phyloP scores from a whole-genome alignment of 169 alveolate species.

The Blepharisma undulans region DNA sequence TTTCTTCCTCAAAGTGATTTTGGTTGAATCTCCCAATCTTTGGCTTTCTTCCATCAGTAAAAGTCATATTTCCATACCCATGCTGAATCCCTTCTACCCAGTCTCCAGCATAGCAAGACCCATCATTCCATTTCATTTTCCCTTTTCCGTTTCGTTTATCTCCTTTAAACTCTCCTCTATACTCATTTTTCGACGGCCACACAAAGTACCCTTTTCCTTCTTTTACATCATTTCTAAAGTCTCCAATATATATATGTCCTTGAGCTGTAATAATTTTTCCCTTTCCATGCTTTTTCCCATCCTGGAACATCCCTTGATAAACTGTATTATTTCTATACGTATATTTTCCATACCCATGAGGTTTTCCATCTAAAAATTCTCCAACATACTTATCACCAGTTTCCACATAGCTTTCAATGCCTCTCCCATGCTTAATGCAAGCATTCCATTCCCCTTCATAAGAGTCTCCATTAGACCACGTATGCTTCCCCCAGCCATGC shows the following conservation, averaged over 20 bases:
- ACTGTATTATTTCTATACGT: slow-evolving; percentile 24
- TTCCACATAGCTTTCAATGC: slow-evolving; percentile 11
- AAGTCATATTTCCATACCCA: slow-evolving; percentile 88
- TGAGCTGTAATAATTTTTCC: slow-evolving; percentile 12
- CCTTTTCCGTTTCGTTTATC: slow-evolving; percentile 88
- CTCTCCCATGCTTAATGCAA: slow-evolving; percentile 33
- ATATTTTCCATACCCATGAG: slow-evolving; percentile 34
- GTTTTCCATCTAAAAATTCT: slow-evolving; percentile 22
- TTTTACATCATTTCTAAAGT: slow-evolving; percentile 29
- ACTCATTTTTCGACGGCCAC: slow-evolving; percentile 34
- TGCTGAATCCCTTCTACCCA: slow-evolving; percentile 85
- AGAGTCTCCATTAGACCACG: slow-evolving; percentile 38
- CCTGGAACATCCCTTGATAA: slow-evolving; percentile 13
- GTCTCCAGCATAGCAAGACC: slow-evolving; percentile 83
- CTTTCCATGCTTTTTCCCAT: slow-evolving; percentile 42
- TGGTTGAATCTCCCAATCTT: slow-evolving; percentile 28
- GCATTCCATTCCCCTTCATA: slow-evolving; percentile 40
- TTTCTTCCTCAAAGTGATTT: slow-evolving; percentile 23
- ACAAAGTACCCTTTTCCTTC: slow-evolving; percentile 35
- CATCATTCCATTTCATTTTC: slow-evolving; percentile 80
- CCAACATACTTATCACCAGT: slow-evolving; percentile 27
- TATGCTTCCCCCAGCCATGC: slow-evolving; percentile 43
- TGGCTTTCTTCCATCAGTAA: slow-evolving; percentile 81
- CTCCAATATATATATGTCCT: slow-evolving; percentile 28
- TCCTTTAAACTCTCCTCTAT: slow-evolving; percentile 81